These are phyloP conservation scores for Abortiporus biennis DNA, from an alignment of 1,284 basidiomycete genomes.

Conservation along the genomic window DNA sequence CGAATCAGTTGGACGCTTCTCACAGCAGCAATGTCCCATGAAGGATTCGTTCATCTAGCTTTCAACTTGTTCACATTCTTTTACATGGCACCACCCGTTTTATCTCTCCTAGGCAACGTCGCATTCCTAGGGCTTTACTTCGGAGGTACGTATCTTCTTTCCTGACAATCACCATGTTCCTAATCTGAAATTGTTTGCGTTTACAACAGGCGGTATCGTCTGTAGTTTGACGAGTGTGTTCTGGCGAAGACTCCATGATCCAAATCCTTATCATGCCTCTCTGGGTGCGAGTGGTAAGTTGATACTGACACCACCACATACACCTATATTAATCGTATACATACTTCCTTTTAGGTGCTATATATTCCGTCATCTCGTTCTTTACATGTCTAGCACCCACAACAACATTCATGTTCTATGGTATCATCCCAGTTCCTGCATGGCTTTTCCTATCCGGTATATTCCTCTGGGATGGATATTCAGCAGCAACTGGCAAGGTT, in stretches of 20 bases:
- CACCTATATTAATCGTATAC: background rate
- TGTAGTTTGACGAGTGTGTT: slow-evolving; percentile 53
- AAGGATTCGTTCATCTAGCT: slow-evolving; percentile 55
- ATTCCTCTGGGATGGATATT: slow-evolving; percentile 66
- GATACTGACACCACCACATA: background rate
- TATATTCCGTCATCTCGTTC: slow-evolving; percentile 68
- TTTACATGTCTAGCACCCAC: slow-evolving; percentile 68
- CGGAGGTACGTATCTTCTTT: slow-evolving; percentile 40
- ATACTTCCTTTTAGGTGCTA: slow-evolving; percentile 45
- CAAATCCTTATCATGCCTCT: slow-evolving; percentile 38
- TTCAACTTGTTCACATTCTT: slow-evolving; percentile 79
- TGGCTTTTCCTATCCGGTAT: slow-evolving; percentile 75
- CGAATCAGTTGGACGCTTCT: slow-evolving; percentile 71
- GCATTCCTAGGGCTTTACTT: slow-evolving; percentile 77
- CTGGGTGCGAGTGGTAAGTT: slow-evolving; percentile 71
- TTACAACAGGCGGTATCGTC: slow-evolving; percentile 51
- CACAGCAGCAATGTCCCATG: slow-evolving; percentile 74
- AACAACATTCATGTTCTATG: slow-evolving; percentile 74
- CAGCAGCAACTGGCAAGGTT: slow-evolving; percentile 35
- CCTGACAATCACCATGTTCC: background rate
- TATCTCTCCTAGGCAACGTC: slow-evolving; percentile 63
- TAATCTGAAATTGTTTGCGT: slow-evolving; percentile 3
- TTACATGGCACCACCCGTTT: slow-evolving; percentile 71
- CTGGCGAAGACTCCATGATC: slow-evolving; percentile 44
- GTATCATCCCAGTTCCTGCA: slow-evolving; percentile 78